Base-by-base conservation (phyloP, 202 grass and related monocot species). In the Cymbopogon flexuosus region DNA sequence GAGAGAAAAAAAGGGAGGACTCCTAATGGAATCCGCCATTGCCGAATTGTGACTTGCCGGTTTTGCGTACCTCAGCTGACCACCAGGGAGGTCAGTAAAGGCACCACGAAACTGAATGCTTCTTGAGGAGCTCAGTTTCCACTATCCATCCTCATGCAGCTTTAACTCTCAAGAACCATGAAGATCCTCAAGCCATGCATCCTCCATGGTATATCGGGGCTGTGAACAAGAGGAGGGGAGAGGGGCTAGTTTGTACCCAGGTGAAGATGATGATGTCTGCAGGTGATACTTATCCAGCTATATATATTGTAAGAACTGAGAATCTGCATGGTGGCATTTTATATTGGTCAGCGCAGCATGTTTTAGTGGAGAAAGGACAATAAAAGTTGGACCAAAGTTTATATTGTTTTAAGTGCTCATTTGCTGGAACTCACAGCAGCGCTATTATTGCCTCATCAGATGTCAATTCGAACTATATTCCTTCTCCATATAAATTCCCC, bases 11-110 rank as follows among this genome's bases (percentile, higher is more conserved):
- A 67, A 15, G 43, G 67, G 56, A 62, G 54, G 70, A 86, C 84
- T 78, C 89, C 92, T 79, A 65, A 58, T 68, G 84, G 89, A 92
- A 82, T 81, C 83, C 78, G 78, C 84, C 85, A 68, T 88, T 90
- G 93, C 93, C 93, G 80, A 76, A 81, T 57, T 80, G 90, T 92
- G 93, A 92, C 90, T 92, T 95, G 93, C 93, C 93, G 87, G 79
- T 92, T 88, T 81, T 81, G 82, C 62, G 8, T 87, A 77, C 84
- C 83, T 79, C 79, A 83, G 67, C 73, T 41, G 34, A 77, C 70
- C 59, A 62, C 82, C 85, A 80, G 14, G 47, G 73, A 81, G 72
- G 3, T 66, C 84, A 88, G 41, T 36, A 65, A 27, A 78, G 66
- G 76, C 49, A 85, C 56, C 85, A 73, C 22, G 56, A 75, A 88